phyloP scores from a whole-genome alignment of 768 basidiomycete species.

The Coprinopsis sp. region DNA sequence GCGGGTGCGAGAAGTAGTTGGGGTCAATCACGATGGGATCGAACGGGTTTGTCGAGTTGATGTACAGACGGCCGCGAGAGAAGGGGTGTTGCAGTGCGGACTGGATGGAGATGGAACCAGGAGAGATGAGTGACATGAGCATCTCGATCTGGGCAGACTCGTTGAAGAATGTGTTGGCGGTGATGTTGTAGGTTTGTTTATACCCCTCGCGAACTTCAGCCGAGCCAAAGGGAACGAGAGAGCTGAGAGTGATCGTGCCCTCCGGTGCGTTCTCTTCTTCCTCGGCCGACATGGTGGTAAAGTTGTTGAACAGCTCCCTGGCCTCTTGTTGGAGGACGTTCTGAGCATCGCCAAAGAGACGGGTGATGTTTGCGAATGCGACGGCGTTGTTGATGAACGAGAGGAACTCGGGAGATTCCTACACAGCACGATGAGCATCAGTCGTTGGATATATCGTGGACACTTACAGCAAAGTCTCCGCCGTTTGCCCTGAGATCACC shows the following conservation, averaged over 20 bases:
- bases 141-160: conserved; percentile 54
- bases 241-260: not conserved
- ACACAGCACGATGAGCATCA: not conserved
- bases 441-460: not conserved
- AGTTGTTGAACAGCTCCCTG: conserved; percentile 23
- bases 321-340: conserved; percentile 15
- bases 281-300: conserved; percentile 17
- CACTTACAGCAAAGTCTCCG: conserved; percentile 26
- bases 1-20: conserved; percentile 43
- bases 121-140: conserved; percentile 34
- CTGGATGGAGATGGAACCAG: conserved; percentile 45
- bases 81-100: conserved; percentile 62
- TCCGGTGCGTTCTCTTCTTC: not conserved
- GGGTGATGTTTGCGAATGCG: conserved; percentile 51
- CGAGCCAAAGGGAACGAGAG: conserved; percentile 34
- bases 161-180: conserved; percentile 32
- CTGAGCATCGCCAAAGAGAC: conserved; percentile 31
- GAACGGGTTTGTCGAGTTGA: conserved; percentile 60
- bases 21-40: conserved; percentile 61
- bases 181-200: conserved; percentile 46
- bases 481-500: conserved; percentile 27
- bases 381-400: conserved; percentile 64
- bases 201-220: conserved; percentile 49
- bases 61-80: conserved; percentile 58
- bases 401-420: conserved; percentile 34